Percentiles rank a stretch among this genome's conserved stretches.
phyloP scores from a whole-genome alignment of 208 protist genomes.

The Angomonas deanei region DNA sequence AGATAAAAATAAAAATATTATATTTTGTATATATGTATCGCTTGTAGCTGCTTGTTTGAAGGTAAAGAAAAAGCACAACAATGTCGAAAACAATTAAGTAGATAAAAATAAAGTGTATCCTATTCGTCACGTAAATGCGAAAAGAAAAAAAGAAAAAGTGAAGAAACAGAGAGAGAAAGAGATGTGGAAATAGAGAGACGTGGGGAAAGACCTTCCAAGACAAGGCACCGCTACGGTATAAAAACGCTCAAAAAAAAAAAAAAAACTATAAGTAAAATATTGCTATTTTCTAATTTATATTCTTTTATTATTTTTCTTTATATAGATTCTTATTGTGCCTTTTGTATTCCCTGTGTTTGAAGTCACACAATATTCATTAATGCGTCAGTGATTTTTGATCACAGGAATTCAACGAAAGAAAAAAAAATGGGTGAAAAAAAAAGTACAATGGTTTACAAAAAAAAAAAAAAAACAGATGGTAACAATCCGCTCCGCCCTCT shows the following conservation, averaged over 20 bases:
- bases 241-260: constrained; percentile 5
- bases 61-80: background rate
- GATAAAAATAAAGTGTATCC: background rate
- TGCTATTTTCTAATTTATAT: background rate
- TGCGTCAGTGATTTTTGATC: too few relatives aligned
- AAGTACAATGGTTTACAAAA: background rate
- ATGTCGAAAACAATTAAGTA: background rate
- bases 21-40: background rate
- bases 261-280: background rate
- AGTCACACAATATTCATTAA: too few relatives aligned
- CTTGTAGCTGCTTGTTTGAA: background rate
- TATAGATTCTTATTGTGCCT: too few relatives aligned
- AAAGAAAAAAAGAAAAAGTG: constrained; percentile 15
- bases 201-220: background rate
- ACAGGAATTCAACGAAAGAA: constrained; percentile 12
- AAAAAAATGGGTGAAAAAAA: background rate
- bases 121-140: background rate
- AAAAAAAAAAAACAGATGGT: background rate
- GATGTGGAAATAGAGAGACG: constrained; percentile 9
- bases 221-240: background rate
- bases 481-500: background rate
- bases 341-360: too few relatives aligned
- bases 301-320: constrained; percentile 6
- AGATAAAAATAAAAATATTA: background rate
- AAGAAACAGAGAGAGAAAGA: constrained; percentile 10